Base-by-base conservation (phyloP, 192 early-diverging fungal genomes). In the Allomyces javanicus region DNA sequence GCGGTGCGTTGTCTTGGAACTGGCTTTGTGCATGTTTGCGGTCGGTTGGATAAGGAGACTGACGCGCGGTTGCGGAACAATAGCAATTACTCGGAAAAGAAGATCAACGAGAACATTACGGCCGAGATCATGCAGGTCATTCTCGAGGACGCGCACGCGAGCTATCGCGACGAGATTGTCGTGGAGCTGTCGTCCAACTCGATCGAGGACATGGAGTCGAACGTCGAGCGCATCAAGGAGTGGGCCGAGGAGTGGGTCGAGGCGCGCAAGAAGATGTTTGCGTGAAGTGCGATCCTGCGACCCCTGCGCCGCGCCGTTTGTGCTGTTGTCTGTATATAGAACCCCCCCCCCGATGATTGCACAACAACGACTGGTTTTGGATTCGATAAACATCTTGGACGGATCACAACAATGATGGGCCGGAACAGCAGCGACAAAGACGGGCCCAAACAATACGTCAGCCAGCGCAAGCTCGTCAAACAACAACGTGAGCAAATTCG, bases 81-180 rank as follows among this genome's bases (percentile, higher is more conserved):
- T 67, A 88, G 89, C 70, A 84, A 83, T 45, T 94, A 98, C 72
- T 77, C 80, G 67, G 69, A 74, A 27, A 85, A 85, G 67, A 98
- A 98, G 76, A 84, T 96, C 63, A 73, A 82, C 21, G 92, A 98
- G 73, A 98, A 98, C 67, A 82, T 96, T 68, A 89, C 92, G 69
- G 90, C 90, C 77, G 95, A 98, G 76, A 98, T 98, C 73, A 93
- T 95, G 90, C 90, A 94, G 77, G 86, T 96, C 7, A 87, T 94
- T 21, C 75, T 91, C 64, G 90, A 92, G 61, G 94, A 92, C 62
- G 92, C 95, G 7, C 74, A 72, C 14, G 92, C 89, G 67, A 89
- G 87, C 24, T 98, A 95, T 70, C 77, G 78, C 62, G 64, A 74
- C 19, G 85, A 91, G 50, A 85, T 93, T 63, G 77, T 97, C 12